phyloP scores from a whole-genome alignment of 805 yeast species.

The Groenewaldozyma tartarivorans region DNA sequence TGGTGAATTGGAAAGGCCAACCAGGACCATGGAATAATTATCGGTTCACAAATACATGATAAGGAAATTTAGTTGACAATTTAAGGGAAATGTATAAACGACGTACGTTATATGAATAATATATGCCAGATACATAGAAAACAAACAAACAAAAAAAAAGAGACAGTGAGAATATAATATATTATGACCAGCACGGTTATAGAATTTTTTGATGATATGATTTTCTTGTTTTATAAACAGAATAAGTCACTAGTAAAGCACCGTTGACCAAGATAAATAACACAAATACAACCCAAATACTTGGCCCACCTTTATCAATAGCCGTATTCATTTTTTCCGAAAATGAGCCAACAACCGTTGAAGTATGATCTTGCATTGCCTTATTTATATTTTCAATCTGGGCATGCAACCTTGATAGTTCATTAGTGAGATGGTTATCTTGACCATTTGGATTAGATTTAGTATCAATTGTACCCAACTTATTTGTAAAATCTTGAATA shows the following conservation, averaged over 20 bases:
- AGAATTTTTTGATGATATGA: slow-evolving; percentile 18
- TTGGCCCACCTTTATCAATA: slow-evolving; percentile 20
- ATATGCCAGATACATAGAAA: no score
- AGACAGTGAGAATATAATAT: no score
- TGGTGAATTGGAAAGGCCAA: slow-evolving; percentile 16
- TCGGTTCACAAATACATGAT: no score
- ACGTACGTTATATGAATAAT: no score
- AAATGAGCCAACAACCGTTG: slow-evolving; percentile 18
- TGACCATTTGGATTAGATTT: slow-evolving; percentile 6
- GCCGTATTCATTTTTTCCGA: slow-evolving; percentile 21
- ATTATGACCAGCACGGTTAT: slow-evolving; percentile 3
- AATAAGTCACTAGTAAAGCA: slow-evolving; percentile 22
- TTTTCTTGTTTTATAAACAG: slow-evolving; percentile 21
- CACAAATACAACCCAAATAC: slow-evolving; percentile 19
- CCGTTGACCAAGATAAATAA: slow-evolving; percentile 19
- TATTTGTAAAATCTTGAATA: slow-evolving; percentile 5
- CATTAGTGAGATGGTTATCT: slow-evolving; percentile 9
- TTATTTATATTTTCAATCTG: slow-evolving; percentile 15
- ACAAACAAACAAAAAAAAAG: no score
- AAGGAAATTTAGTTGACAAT: no score
- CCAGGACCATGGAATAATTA: slow-evolving; percentile 19
- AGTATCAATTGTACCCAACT: slow-evolving; percentile 1
- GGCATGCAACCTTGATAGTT: slow-evolving; percentile 11
- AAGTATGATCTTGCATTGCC: slow-evolving; percentile 21
- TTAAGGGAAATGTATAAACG: no score